Conservation (phyloP, 192 early-diverging fungal genomes). For the Irineochytrium annulatum region DNA sequence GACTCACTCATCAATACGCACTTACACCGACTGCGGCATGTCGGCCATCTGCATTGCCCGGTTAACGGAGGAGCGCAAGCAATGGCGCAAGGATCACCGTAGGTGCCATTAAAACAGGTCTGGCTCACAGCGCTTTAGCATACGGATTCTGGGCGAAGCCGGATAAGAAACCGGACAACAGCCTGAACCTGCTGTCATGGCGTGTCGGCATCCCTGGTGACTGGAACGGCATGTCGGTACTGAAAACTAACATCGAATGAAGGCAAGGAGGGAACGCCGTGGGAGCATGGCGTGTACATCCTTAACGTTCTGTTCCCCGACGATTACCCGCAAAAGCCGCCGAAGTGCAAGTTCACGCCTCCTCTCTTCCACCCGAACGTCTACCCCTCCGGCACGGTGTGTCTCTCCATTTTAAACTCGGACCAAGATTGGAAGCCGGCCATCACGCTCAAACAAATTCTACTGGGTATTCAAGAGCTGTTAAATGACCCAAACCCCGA, state of each 20-base stretch:
- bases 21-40: no score
- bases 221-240: no score
- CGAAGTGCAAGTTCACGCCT: constrained; percentile 61
- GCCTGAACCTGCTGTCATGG: constrained; percentile 85
- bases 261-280: constrained; percentile 53
- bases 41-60: constrained; percentile 71
- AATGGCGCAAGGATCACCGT: constrained; percentile 97
- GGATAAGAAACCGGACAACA: constrained; percentile 73
- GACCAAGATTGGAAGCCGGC: constrained; percentile 76
- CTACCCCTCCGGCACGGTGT: constrained; percentile 96
- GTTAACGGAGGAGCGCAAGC: constrained; percentile 91
- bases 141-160: constrained; percentile 93
- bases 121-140: constrained; percentile 8
- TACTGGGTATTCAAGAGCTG: constrained; percentile 87
- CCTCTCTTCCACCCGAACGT: constrained; percentile 72
- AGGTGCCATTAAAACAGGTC: constrained; percentile 8
- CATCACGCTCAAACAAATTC: constrained; percentile 95
- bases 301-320: constrained; percentile 78
- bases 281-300: constrained; percentile 89
- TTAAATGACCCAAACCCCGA: constrained; percentile 87
- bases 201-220: constrained; percentile 71
- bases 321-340: constrained; percentile 84
- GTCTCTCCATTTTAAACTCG: constrained; percentile 92
- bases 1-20: no score
- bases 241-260: constrained; percentile 42